Evolutionary conservation across 176 grass and related monocot species (phyloP).

Genomic region (Rhipidocladum racemiflorum): DNA sequence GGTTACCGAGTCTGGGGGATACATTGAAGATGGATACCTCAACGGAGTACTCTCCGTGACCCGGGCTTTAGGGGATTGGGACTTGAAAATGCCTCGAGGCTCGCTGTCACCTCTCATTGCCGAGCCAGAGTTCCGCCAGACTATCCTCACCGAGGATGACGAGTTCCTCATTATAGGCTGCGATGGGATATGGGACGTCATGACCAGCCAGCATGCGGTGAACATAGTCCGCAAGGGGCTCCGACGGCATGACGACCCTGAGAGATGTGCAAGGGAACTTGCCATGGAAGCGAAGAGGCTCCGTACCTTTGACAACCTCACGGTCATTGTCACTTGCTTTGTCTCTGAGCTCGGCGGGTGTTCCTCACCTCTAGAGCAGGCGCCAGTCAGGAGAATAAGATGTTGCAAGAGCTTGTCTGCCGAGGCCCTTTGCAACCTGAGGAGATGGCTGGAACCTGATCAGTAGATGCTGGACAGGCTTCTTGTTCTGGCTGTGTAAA

Average conservation of each 20-base stretch:
- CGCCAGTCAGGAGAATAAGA: constrained; percentile 6
- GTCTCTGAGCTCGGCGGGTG: constrained; percentile 24
- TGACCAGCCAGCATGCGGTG: constrained; percentile 67
- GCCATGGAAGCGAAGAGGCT: constrained; percentile 65
- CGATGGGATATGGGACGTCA: constrained; percentile 77
- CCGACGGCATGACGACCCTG: constrained; percentile 58
- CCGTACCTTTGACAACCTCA: constrained; percentile 68
- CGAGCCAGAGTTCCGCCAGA: constrained; percentile 61
- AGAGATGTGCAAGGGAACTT: constrained; percentile 62
- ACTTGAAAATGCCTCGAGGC: constrained; percentile 61
- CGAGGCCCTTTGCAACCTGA: constrained; percentile 64
- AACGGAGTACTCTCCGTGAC: constrained; percentile 79
- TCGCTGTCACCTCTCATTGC: constrained; percentile 64
- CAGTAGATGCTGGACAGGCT: constrained; percentile 6
- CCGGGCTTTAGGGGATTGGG: constrained; percentile 86
- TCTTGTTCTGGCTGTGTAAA: constrained; percentile 25
- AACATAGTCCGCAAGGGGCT: constrained; percentile 54
- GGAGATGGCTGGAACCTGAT: constrained; percentile 52
- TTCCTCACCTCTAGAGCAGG: background rate
- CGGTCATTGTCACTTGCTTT: constrained; percentile 68
- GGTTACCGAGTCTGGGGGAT: constrained; percentile 57
- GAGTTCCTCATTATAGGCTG: constrained; percentile 84
- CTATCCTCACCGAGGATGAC: constrained; percentile 51
- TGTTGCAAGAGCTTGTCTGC: constrained; percentile 70
- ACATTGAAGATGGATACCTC: constrained; percentile 78